Evolutionary conservation across 2,329 filamentous ascomycete species (phyloP).

Genomic region (Plectosphaerella plurivora): DNA sequence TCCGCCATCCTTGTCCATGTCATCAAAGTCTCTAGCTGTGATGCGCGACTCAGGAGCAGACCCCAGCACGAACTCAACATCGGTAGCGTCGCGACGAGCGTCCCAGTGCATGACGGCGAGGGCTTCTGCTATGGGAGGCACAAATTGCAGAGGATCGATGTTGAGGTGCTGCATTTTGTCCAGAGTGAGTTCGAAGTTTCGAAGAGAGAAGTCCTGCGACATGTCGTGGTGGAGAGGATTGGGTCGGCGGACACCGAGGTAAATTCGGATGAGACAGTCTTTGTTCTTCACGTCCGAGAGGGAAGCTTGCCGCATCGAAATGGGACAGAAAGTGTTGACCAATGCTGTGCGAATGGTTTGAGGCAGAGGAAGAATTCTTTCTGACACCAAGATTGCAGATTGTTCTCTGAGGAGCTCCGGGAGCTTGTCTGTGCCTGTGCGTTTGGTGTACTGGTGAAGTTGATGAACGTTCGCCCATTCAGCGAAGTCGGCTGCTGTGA

Average conservation of each 20-base stretch:
- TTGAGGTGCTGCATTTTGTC: conserved; percentile 19
- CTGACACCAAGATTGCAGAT: not conserved
- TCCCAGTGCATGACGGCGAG: conserved; percentile 27
- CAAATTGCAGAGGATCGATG: conserved; percentile 14
- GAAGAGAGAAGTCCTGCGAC: conserved; percentile 14
- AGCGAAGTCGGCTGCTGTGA: not conserved
- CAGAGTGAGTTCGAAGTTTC: conserved; percentile 25
- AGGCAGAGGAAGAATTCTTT: not conserved
- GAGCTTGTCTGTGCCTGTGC: not conserved
- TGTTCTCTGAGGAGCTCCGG: not conserved
- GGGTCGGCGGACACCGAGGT: conserved; percentile 12
- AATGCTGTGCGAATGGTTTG: not conserved
- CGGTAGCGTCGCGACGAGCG: conserved; percentile 19
- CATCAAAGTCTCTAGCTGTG: not conserved
- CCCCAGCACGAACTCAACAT: conserved; percentile 26
- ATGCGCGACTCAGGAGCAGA: conserved; percentile 6
- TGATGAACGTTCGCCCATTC: not conserved
- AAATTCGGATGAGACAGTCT: conserved; percentile 5
- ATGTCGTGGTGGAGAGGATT: not conserved
- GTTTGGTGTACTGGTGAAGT: not conserved
- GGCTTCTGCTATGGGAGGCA: conserved; percentile 17
- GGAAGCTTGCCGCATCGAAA: not conserved
- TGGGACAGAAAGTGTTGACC: not conserved
- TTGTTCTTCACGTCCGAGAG: not conserved
- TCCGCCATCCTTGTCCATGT: not conserved